Conservation (phyloP, 495 filamentous ascomycete species). For the Evernia prunastri region DNA sequence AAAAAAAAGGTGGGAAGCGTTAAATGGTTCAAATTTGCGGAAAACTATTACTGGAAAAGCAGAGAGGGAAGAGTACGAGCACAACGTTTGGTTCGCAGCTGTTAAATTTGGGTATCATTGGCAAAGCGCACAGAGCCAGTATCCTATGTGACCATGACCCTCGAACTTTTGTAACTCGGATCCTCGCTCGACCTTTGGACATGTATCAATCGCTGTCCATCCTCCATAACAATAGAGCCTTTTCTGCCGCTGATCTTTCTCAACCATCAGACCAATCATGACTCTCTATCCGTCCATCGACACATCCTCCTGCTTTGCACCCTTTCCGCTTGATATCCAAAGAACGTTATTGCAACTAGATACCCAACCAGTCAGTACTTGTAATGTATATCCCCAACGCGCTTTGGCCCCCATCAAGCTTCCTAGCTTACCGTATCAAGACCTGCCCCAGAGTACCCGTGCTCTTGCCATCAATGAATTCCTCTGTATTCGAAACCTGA, state of each 20-base stretch:
- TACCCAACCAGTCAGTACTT: slow-evolving; percentile 23
- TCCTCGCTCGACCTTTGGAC: background rate
- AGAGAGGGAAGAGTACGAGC: background rate
- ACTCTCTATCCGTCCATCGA: slow-evolving; percentile 34
- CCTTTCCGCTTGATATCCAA: slow-evolving; percentile 66
- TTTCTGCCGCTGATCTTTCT: background rate
- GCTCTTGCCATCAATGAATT: slow-evolving; percentile 83
- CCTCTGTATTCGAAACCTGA: slow-evolving; percentile 80
- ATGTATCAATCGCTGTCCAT: background rate
- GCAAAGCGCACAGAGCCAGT: background rate
- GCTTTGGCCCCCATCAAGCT: background rate
- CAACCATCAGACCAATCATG: background rate
- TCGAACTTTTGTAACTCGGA: background rate
- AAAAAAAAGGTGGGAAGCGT: background rate
- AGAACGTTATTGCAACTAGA: slow-evolving; percentile 89
- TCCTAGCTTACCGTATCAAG: slow-evolving; percentile 65
- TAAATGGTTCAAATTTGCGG: background rate
- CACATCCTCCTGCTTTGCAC: slow-evolving; percentile 52
- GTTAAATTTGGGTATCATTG: slow-evolving; percentile 7
- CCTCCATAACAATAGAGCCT: background rate
- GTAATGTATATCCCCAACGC: background rate
- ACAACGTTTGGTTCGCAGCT: too few relatives aligned
- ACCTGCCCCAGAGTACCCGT: slow-evolving; percentile 82
- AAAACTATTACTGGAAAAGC: background rate
- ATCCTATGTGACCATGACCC: background rate